phyloP scores from a whole-genome alignment of 257 asterid species.

The Ajuga chamaepitys region DNA sequence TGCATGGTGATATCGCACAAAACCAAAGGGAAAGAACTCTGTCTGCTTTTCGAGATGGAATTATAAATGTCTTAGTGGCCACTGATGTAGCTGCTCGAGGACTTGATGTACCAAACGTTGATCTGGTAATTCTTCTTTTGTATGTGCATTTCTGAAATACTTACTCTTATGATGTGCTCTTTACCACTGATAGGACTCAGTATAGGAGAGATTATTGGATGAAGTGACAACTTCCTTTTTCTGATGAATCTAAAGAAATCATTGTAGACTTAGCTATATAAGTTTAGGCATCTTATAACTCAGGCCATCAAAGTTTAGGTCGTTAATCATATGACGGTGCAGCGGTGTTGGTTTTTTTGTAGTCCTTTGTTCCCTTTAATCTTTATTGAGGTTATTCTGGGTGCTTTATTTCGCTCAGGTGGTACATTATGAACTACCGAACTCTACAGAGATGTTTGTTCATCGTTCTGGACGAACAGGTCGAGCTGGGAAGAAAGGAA shows the following conservation, averaged over 20 bases:
- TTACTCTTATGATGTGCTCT: background rate
- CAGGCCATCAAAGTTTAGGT: background rate
- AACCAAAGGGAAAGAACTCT: slow-evolving; percentile 86
- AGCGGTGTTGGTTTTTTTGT: background rate
- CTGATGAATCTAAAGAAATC: background rate
- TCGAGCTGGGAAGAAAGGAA: slow-evolving; percentile 98
- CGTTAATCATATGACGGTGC: background rate
- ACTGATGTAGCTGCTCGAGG: slow-evolving; percentile 99
- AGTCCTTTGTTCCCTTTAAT: background rate
- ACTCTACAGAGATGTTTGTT: slow-evolving; percentile 74
- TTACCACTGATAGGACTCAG: background rate
- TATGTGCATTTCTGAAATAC: background rate
- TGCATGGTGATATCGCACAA: slow-evolving; percentile 94
- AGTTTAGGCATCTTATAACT: background rate
- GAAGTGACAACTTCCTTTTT: background rate
- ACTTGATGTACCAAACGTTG: slow-evolving; percentile 97
- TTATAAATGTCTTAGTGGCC: slow-evolving; percentile 67
- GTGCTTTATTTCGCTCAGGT: slow-evolving; percentile 43
- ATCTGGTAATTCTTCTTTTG: slow-evolving; percentile 49
- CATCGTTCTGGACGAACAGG: slow-evolving; percentile 99
- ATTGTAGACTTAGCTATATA: background rate
- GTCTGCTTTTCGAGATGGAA: slow-evolving; percentile 73
- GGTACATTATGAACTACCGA: slow-evolving; percentile 88
- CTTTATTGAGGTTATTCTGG: background rate
- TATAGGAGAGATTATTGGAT: background rate